Percentiles rank a stretch among this genome's conserved stretches.
These are phyloP conservation scores for Glycine tomentella DNA, from an alignment of 306 rosid genomes.

Conservation along the genomic window DNA sequence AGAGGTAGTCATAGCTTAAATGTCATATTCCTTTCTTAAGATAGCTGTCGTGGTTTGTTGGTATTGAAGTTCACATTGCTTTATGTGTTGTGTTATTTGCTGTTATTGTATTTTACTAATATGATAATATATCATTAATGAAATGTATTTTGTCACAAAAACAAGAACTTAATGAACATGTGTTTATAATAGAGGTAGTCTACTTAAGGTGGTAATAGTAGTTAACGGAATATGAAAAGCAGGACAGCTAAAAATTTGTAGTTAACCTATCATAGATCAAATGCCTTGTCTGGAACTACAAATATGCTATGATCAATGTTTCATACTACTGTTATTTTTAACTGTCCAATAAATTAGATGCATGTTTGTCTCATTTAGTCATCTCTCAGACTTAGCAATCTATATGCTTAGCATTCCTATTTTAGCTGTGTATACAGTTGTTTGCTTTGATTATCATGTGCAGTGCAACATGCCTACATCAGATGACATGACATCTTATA, in stretches of 20 bases:
- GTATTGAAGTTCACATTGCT: constrained; percentile 7
- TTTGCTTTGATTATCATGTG: constrained; percentile 29
- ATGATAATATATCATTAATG: neutral
- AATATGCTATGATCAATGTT: neutral
- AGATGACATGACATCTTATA: constrained; percentile 22
- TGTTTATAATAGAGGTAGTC: too few species aligned
- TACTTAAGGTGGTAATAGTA: neutral
- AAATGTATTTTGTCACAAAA: neutral
- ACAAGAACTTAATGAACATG: neutral
- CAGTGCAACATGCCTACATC: neutral
- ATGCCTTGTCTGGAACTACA: neutral
- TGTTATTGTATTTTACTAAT: neutral
- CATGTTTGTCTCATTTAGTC: constrained; percentile 1
- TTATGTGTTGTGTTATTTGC: neutral
- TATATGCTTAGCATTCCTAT: neutral
- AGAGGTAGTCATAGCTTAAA: neutral
- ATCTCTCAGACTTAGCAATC: constrained; percentile 16
- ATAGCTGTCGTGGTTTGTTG: neutral
- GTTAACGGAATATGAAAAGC: neutral
- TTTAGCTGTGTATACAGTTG: neutral
- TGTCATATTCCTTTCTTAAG: neutral
- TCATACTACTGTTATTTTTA: constrained; percentile 12
- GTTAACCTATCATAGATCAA: neutral
- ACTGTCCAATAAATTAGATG: constrained; percentile 2
- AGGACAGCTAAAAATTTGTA: neutral